A percentile compares a stretch with the other conserved stretches of the same genome.
phyloP scores from a whole-genome alignment of 345 rosid genomes.

The Odontarrhena argentea region DNA sequence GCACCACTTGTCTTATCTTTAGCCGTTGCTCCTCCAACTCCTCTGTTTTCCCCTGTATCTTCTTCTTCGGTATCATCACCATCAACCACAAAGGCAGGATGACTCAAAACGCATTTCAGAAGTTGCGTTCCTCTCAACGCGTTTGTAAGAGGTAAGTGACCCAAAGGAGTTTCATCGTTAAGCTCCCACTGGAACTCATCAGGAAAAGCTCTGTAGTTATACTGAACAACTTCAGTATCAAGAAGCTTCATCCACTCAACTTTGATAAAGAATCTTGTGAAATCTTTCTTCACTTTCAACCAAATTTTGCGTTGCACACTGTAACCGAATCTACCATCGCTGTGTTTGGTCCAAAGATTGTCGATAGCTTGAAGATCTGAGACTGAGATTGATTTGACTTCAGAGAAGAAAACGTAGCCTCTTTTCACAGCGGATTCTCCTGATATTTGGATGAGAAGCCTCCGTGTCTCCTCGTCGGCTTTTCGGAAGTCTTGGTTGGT shows the following conservation, averaged over 20 bases:
- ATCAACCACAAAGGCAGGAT: slow-evolving; percentile 68
- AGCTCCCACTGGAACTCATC: slow-evolving; percentile 85
- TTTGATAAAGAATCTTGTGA: slow-evolving; percentile 72
- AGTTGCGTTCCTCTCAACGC: slow-evolving; percentile 87
- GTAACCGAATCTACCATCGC: slow-evolving; percentile 75
- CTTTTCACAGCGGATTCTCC: slow-evolving; percentile 79
- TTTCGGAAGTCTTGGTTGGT: slow-evolving; percentile 63
- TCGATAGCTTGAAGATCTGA: slow-evolving; percentile 72
- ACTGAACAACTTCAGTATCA: slow-evolving; percentile 79
- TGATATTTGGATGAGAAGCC: slow-evolving; percentile 71
- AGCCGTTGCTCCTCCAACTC: background rate
- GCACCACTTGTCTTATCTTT: slow-evolving; percentile 36
- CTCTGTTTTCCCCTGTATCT: slow-evolving; percentile 31
- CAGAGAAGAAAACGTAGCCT: slow-evolving; percentile 96
- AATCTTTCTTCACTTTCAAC: slow-evolving; percentile 65
- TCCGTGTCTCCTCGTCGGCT: slow-evolving; percentile 93
- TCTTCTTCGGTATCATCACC: slow-evolving; percentile 42
- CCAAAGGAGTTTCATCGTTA: slow-evolving; percentile 67
- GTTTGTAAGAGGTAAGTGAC: slow-evolving; percentile 91
- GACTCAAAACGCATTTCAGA: slow-evolving; percentile 64
- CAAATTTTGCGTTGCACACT: slow-evolving; percentile 74
- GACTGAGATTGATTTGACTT: slow-evolving; percentile 67
- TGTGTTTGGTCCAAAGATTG: slow-evolving; percentile 70
- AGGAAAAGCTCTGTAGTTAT: slow-evolving; percentile 85
- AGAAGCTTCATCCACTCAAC: slow-evolving; percentile 98